Base-by-base conservation (phyloP, 2,329 filamentous ascomycete genomes). In the Tolypocladium guangdongense region DNA sequence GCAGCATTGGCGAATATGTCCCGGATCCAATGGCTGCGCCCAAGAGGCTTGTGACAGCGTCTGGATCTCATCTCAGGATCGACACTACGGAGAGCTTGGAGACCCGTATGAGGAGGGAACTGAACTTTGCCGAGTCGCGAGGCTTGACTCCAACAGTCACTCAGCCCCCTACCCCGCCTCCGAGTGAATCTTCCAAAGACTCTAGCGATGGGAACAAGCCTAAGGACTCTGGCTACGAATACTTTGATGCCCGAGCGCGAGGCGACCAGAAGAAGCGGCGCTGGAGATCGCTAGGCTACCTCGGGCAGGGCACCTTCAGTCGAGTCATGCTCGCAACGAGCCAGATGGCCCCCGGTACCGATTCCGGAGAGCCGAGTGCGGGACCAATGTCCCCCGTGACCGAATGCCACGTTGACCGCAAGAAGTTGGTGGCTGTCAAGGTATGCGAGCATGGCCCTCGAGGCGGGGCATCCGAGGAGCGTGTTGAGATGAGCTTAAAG, bases 241-340 rank as follows among this genome's bases (percentile, higher is more conserved):
- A 83, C 57, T 93, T 90, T 64, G 78, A 87, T 62, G 86, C 88
- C 32, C 76, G 73, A 58, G 85, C 81, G 2, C 77, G 87, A 36
- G 74, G 78, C 50, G 83, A 89, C 55, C 72, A 81, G 59, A 90
- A 91, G 66, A 77, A 82, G 22, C 82, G 86, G 54, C 78, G 82
- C 59, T 99, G 93, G 83, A 82, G 88, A 59, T 87, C 86, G 14
- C 72, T 99, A 39, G 86, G 88, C 55, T 74, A 85, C 58, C 78
- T 99, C 7, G 93, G 93, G 6, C 89, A 96, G 62, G 93, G 93
- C 38, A 96, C 93, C 0, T 99, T 99, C 68, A 96, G 91, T 67
- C 88, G 88, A 63, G 93, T 99, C 22, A 86, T 95, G 71, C 76
- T 99, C 43, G 93, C 91, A 5, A 95, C 91, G 12, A 90, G 87